Conservation (phyloP, 176 grass and related monocot species). For the Musa itinerans region DNA sequence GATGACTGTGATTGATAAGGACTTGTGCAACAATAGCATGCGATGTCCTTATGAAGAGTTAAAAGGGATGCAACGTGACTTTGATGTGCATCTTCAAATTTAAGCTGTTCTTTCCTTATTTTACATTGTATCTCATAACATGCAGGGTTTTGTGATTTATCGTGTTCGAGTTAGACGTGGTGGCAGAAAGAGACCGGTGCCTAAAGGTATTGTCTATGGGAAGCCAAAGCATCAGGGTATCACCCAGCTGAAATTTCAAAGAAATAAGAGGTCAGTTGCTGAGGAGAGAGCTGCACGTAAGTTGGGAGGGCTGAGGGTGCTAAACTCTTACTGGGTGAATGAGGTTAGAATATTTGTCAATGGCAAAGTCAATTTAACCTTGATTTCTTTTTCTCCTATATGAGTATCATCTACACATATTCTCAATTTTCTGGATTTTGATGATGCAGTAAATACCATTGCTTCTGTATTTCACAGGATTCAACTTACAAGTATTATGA, state of each 20-base stretch:
- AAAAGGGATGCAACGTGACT: not conserved
- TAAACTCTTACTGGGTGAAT: not conserved
- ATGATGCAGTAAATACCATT: too few relatives aligned
- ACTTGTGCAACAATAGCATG: too few relatives aligned
- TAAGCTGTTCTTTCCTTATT: not conserved
- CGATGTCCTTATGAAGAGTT: too few relatives aligned
- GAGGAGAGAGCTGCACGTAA: not conserved
- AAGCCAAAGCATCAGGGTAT: not conserved
- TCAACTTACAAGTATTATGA: not conserved
- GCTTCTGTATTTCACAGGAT: not conserved
- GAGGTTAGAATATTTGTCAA: not conserved
- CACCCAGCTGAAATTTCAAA: constrained; percentile 9
- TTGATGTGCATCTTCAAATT: not conserved
- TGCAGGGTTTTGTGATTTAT: not conserved
- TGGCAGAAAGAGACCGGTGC: not conserved
- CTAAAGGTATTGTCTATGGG: not conserved
- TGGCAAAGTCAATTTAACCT: not conserved
- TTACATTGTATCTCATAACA: not conserved
- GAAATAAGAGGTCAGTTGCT: not conserved
- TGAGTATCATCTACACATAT: too few relatives aligned
- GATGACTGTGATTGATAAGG: too few relatives aligned
- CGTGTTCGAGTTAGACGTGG: not conserved
- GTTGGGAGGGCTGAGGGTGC: not conserved
- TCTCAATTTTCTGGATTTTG: too few relatives aligned
- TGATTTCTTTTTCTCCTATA: not conserved